A percentile compares a stretch with the other conserved stretches of the same genome.
Evolutionary conservation across 495 filamentous ascomycete genomes (phyloP).

Genomic region (Penicillium silybi): DNA sequence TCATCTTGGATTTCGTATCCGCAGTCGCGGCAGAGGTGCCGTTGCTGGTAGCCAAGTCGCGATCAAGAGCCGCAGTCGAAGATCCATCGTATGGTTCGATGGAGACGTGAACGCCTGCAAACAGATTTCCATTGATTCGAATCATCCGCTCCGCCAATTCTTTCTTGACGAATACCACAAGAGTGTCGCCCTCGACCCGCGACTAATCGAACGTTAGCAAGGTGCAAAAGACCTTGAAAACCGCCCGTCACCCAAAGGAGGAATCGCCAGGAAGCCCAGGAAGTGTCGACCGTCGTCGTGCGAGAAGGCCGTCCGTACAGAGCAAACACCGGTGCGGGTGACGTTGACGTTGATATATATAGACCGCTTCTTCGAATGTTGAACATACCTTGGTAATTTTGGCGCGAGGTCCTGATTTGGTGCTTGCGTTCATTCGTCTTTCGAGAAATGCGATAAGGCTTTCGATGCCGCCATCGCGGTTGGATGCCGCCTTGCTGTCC

Average conservation of each 20-base stretch:
- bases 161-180: constrained; percentile 62
- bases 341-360: constrained; percentile 47
- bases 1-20: constrained; percentile 43
- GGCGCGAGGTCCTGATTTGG: constrained; percentile 49
- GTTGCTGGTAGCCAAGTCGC: constrained; percentile 20
- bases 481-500: constrained; percentile 67
- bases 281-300: constrained; percentile 54
- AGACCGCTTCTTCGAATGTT: constrained; percentile 48
- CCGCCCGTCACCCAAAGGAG: constrained; percentile 45
- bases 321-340: constrained; percentile 51
- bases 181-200: constrained; percentile 61
- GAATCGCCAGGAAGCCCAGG: constrained; percentile 29
- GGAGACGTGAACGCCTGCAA: constrained; percentile 57
- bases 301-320: constrained; percentile 52
- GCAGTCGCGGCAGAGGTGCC: constrained; percentile 34
- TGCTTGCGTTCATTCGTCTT: constrained; percentile 57
- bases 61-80: constrained; percentile 16
- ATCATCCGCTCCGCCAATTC: constrained; percentile 58
- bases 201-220: constrained; percentile 74
- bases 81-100: constrained; percentile 43
- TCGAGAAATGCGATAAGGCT: constrained; percentile 76
- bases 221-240: constrained; percentile 53
- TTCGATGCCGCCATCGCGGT: constrained; percentile 66
- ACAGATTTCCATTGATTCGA: constrained; percentile 58
- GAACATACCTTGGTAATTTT: constrained; percentile 83